Evolutionary conservation across 768 basidiomycete species (phyloP).

Genomic region (Tricholoma matsutake): DNA sequence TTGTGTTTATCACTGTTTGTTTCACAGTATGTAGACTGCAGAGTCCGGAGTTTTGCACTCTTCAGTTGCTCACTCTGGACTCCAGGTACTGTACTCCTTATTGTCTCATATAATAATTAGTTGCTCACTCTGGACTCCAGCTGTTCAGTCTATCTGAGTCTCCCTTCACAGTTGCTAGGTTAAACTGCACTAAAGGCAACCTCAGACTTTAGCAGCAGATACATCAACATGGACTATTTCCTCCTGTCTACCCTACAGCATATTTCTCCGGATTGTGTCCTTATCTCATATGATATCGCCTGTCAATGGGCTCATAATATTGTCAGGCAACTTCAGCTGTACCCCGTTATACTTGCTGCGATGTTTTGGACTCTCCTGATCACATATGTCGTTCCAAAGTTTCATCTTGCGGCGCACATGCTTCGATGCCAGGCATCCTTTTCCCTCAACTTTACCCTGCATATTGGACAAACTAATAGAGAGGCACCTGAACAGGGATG

Average conservation of each 20-base stretch:
- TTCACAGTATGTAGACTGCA: too few species aligned
- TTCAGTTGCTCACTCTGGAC: too few species aligned
- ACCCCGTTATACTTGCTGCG: background rate
- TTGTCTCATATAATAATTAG: too few species aligned
- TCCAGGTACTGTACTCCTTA: too few species aligned
- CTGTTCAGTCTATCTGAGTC: too few species aligned
- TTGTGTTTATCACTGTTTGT: too few species aligned
- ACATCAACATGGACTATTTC: conserved; percentile 29
- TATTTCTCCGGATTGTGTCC: conserved; percentile 3
- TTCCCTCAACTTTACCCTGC: conserved; percentile 12
- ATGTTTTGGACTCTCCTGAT: background rate
- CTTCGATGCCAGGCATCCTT: conserved; percentile 19
- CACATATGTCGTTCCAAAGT: conserved; percentile 26
- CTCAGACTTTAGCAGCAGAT: too few species aligned
- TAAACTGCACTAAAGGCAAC: too few species aligned
- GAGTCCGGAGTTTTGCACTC: too few species aligned
- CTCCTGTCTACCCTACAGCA: conserved; percentile 19
- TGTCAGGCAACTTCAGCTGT: conserved; percentile 8
- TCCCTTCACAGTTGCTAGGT: too few species aligned
- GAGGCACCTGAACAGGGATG: conserved; percentile 22
- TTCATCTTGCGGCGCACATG: conserved; percentile 27
- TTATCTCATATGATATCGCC: conserved; percentile 26
- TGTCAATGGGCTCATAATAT: too few species aligned
- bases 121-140: too few species aligned
- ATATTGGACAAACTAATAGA: conserved; percentile 19